phyloP scores from a whole-genome alignment of 176 grass and related monocot genomes.

The Carex scoparia region DNA sequence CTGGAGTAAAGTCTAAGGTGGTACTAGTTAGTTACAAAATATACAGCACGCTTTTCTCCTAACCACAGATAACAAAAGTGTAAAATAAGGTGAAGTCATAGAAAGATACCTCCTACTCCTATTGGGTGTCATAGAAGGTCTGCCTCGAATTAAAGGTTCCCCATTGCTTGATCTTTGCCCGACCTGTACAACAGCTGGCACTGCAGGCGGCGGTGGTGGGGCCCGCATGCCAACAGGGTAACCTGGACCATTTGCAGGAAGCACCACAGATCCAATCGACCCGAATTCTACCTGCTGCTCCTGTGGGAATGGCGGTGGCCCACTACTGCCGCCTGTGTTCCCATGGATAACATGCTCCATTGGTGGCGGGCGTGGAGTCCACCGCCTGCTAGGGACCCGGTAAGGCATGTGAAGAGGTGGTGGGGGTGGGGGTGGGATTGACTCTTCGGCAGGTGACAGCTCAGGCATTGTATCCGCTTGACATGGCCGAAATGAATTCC shows the following conservation, averaged over 20 bases:
- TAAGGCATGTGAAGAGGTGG: slow-evolving; percentile 2
- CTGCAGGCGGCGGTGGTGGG: neutral
- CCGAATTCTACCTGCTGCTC: slow-evolving; percentile 10
- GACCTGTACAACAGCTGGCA: neutral
- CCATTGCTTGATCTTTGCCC: neutral
- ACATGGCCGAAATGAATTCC: neutral
- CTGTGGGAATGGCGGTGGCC: neutral
- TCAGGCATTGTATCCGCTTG: neutral
- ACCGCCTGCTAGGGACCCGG: neutral
- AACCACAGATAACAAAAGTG: neutral
- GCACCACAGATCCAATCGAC: neutral
- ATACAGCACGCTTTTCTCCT: neutral
- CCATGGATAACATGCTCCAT: neutral
- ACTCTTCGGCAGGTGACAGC: neutral
- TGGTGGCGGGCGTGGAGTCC: neutral
- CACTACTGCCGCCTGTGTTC: neutral
- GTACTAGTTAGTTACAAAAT: neutral
- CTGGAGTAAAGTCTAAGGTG: too few relatives aligned
- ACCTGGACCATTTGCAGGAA: neutral
- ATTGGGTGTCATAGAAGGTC: neutral
- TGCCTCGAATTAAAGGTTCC: neutral
- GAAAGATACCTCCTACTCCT: neutral
- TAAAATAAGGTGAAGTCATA: neutral
- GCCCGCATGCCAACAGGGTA: neutral
- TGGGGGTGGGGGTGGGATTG: neutral